A percentile compares a stretch with the other conserved stretches of the same genome.
These are phyloP conservation scores for Aspergillus pseudotamarii DNA, from an alignment of 2,329 filamentous ascomycete genomes.

Conservation along the genomic window DNA sequence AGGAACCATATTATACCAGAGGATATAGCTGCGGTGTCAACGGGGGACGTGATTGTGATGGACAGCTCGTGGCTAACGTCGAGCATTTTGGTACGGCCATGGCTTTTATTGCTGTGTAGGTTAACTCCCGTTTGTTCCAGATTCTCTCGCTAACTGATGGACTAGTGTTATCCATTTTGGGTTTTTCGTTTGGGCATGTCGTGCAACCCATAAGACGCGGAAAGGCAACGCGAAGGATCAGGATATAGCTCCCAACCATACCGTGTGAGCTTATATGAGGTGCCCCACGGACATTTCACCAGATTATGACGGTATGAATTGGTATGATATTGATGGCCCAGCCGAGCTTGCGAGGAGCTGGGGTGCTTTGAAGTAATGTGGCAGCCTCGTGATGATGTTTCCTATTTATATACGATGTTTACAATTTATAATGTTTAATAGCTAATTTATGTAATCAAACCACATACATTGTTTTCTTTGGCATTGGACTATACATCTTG, in stretches of 20 bases:
- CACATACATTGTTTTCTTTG: not conserved
- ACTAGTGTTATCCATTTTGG: constrained; percentile 14
- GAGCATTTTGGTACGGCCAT: constrained; percentile 15
- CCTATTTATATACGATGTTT: not conserved
- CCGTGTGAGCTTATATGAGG: not conserved
- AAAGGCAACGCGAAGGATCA: constrained; percentile 4
- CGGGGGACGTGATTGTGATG: constrained; percentile 3
- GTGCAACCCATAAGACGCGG: constrained; percentile 8
- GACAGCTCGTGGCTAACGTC: constrained; percentile 8
- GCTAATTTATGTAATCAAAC: not conserved
- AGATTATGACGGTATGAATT: not conserved
- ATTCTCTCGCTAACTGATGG: not conserved
- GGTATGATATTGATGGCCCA: not conserved
- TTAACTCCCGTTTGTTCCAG: not conserved
- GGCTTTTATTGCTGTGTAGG: constrained; percentile 13
- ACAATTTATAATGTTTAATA: not conserved
- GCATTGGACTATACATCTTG: not conserved
- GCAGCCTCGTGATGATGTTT: not conserved
- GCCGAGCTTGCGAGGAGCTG: not conserved
- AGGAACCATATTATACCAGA: constrained; percentile 7
- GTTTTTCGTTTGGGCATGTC: constrained; percentile 13
- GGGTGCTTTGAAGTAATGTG: not conserved
- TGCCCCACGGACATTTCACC: not conserved
- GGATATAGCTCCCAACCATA: not conserved
- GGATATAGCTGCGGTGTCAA: constrained; percentile 7